phyloP scores from a whole-genome alignment of 208 protist species.

The Endotrypanum monterogeii region DNA sequence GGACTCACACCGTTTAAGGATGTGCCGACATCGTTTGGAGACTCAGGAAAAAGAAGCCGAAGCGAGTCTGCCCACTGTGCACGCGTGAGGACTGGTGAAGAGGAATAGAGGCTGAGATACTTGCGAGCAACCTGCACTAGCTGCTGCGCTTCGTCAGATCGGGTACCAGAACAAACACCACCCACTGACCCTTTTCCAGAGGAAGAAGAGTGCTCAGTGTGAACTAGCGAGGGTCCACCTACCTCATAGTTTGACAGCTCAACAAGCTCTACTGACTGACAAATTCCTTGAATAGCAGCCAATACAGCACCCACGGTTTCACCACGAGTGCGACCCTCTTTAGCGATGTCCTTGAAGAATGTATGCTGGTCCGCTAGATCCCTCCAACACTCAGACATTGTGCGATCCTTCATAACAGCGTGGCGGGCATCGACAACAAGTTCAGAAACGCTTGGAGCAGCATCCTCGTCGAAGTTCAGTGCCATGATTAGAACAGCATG shows the following conservation, averaged over 20 bases:
- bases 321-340: constrained; percentile 49
- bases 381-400: constrained; percentile 36
- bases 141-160: constrained; percentile 13
- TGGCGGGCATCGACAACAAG: constrained; percentile 18
- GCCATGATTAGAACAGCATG: constrained; percentile 11
- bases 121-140: constrained; percentile 25
- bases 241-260: constrained; percentile 2
- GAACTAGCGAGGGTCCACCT: neutral
- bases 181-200: neutral
- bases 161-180: neutral
- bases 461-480: constrained; percentile 41
- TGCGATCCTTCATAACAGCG: constrained; percentile 35
- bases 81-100: constrained; percentile 53
- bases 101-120: constrained; percentile 48
- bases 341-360: constrained; percentile 66
- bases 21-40: neutral
- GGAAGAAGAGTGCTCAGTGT: neutral
- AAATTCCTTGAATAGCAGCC: constrained; percentile 47
- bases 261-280: constrained; percentile 11
- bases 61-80: constrained; percentile 35
- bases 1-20: neutral
- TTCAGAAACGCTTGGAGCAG: constrained; percentile 25
- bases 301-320: constrained; percentile 39
- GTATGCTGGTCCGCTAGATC: constrained; percentile 46
- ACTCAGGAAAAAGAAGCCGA: neutral